Evolutionary conservation across 2,329 filamentous ascomycete genomes (phyloP).

Genomic region (Ciborinia camelliae): DNA sequence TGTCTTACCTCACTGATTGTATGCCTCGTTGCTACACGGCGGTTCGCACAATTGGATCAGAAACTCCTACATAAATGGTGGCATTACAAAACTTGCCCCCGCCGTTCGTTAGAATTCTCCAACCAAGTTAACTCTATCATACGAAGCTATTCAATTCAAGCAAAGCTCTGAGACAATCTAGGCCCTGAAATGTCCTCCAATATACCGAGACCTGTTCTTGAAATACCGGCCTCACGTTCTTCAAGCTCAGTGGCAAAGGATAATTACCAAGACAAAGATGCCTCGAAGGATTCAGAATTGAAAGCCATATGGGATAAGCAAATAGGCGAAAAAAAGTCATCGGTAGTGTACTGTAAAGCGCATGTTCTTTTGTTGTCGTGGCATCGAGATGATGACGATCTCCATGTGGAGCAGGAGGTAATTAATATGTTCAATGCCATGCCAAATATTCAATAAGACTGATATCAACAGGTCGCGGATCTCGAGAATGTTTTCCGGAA

Average conservation of each 20-base stretch:
- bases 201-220: not conserved
- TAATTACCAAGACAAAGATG: conserved; percentile 5
- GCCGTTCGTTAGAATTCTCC: not conserved
- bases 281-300: not conserved
- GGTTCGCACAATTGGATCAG: not conserved
- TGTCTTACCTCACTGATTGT: not conserved
- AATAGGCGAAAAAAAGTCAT: not conserved
- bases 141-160: not conserved
- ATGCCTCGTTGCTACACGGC: not conserved
- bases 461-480: not conserved
- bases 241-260: not conserved
- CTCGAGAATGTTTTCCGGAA: not conserved
- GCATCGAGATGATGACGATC: conserved; percentile 10
- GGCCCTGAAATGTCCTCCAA: not conserved
- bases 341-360: not conserved
- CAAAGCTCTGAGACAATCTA: not conserved
- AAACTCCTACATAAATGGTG: not conserved
- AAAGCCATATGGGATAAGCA: conserved; percentile 5
- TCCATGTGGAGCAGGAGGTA: conserved; percentile 11
- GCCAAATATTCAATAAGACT: not conserved
- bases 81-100: not conserved
- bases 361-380: conserved; percentile 11
- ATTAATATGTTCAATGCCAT: fast-evolving
- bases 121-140: not conserved
- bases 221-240: not conserved